Conservation (phyloP, 2,329 filamentous ascomycete species). For the Samsoniella hepiali region DNA sequence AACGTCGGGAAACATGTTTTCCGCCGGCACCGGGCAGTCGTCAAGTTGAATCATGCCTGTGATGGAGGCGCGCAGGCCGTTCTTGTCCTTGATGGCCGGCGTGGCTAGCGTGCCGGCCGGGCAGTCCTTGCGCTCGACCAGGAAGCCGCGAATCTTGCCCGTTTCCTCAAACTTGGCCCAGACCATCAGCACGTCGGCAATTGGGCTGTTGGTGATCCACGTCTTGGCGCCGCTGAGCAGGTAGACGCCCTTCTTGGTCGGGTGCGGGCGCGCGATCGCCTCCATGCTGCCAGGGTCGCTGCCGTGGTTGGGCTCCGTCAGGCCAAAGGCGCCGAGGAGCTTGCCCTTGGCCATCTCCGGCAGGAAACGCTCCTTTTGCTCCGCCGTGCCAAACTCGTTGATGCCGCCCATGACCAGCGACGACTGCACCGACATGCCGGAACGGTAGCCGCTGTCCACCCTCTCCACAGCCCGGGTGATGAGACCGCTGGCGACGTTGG, state of each 20-base stretch:
- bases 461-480: conserved; percentile 89
- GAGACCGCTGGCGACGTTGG: conserved; percentile 81
- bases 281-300: conserved; percentile 92
- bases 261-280: conserved; percentile 78
- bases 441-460: conserved; percentile 87
- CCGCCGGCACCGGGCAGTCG: conserved; percentile 79
- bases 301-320: conserved; percentile 91
- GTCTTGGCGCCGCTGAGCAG: conserved; percentile 81
- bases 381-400: conserved; percentile 78
- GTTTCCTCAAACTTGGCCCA: conserved; percentile 93
- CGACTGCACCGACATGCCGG: conserved; percentile 89
- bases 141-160: conserved; percentile 90
- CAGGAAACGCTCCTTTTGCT: conserved; percentile 82
- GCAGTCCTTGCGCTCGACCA: conserved; percentile 81
- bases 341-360: conserved; percentile 80
- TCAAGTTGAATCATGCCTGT: conserved; percentile 98
- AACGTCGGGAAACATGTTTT: conserved; percentile 90
- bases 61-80: conserved; percentile 84
- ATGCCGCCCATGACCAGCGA: conserved; percentile 94
- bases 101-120: conserved; percentile 88
- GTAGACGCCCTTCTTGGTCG: conserved; percentile 78
- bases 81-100: conserved; percentile 91
- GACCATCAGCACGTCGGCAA: conserved; percentile 77
- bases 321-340: conserved; percentile 78
- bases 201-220: conserved; percentile 94